Evolutionary conservation across 192 early-diverging fungal species (phyloP).

Genomic region (Bifiguratus adelaidae): DNA sequence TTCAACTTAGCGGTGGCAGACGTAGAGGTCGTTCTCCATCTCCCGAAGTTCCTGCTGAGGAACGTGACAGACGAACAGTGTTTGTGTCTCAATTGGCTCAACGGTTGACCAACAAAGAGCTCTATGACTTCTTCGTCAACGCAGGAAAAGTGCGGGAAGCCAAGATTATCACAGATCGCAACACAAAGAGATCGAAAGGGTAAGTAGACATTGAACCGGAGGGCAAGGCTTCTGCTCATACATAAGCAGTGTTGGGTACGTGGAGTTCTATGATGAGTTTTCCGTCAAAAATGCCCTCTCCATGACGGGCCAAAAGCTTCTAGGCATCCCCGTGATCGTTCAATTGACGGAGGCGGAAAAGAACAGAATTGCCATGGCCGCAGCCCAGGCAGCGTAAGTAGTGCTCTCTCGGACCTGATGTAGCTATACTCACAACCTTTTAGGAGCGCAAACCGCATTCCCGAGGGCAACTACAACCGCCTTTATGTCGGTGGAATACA

Average conservation of each 20-base stretch:
- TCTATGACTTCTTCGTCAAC: slow-evolving; percentile 76
- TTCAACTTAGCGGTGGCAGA: too few species aligned
- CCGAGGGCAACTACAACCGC: too few species aligned
- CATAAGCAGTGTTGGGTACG: slow-evolving; percentile 77
- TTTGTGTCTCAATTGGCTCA: slow-evolving; percentile 92
- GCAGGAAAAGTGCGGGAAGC: slow-evolving; percentile 84
- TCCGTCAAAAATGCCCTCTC: slow-evolving; percentile 77
- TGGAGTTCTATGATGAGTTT: slow-evolving; percentile 86
- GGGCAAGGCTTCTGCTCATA: neutral
- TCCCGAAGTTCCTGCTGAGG: slow-evolving; percentile 55
- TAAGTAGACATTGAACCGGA: slow-evolving; percentile 15
- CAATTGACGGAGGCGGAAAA: slow-evolving; percentile 90
- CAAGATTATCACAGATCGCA: slow-evolving; percentile 75
- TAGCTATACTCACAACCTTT: neutral
- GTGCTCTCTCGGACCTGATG: neutral
- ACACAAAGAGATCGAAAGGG: slow-evolving; percentile 80
- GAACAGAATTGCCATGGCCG: slow-evolving; percentile 63
- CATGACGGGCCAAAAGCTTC: slow-evolving; percentile 75
- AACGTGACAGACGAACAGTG: slow-evolving; percentile 86
- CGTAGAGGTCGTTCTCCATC: slow-evolving; percentile 47
- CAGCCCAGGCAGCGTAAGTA: slow-evolving; percentile 35
- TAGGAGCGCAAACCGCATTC: too few species aligned
- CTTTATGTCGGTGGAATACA: slow-evolving; percentile 53
- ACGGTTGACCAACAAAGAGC: slow-evolving; percentile 61
- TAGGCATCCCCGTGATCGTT: slow-evolving; percentile 90